Percentiles rank a stretch among this genome's conserved stretches.
Evolutionary conservation across 2,329 filamentous ascomycete genomes (phyloP).

Genomic region (Penicillium vulpinum): DNA sequence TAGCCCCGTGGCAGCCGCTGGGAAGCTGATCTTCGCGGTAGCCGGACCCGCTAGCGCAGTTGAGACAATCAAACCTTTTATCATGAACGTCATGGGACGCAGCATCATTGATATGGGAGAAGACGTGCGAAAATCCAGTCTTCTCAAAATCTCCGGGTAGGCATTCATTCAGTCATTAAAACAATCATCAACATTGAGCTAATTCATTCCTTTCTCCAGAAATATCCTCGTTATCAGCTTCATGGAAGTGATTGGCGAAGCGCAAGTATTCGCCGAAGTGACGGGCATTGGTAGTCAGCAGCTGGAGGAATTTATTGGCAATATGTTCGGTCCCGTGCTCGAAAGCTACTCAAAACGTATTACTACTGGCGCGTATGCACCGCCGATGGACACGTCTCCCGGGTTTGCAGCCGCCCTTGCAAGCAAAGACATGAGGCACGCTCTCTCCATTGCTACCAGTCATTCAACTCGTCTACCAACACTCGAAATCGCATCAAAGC

Average conservation of each 20-base stretch:
- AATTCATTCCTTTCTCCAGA: constrained; percentile 22
- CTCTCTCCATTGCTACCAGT: constrained; percentile 9
- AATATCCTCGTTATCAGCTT: constrained; percentile 54
- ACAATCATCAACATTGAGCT: not conserved
- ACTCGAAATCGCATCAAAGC: constrained; percentile 10
- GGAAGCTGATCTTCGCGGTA: constrained; percentile 50
- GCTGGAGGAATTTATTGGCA: constrained; percentile 45
- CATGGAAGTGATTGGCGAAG: constrained; percentile 53
- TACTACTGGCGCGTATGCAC: constrained; percentile 21
- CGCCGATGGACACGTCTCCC: constrained; percentile 7
- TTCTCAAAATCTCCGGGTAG: constrained; percentile 50
- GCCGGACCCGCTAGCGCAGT: constrained; percentile 45
- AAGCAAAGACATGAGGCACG: constrained; percentile 17
- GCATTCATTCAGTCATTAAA: not conserved
- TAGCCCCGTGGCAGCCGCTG: constrained; percentile 50
- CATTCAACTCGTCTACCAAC: constrained; percentile 8
- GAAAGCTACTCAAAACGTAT: constrained; percentile 21
- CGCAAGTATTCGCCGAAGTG: constrained; percentile 53
- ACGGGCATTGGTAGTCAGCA: constrained; percentile 43
- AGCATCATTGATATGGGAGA: constrained; percentile 45
- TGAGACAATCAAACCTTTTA: constrained; percentile 38
- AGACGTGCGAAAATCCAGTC: constrained; percentile 46
- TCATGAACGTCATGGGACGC: constrained; percentile 40
- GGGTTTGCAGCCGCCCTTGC: constrained; percentile 20
- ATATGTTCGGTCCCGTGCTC: constrained; percentile 20